These are phyloP conservation scores for Sporisorium graminicola DNA, from an alignment of 1,284 basidiomycete genomes.

Conservation along the genomic window DNA sequence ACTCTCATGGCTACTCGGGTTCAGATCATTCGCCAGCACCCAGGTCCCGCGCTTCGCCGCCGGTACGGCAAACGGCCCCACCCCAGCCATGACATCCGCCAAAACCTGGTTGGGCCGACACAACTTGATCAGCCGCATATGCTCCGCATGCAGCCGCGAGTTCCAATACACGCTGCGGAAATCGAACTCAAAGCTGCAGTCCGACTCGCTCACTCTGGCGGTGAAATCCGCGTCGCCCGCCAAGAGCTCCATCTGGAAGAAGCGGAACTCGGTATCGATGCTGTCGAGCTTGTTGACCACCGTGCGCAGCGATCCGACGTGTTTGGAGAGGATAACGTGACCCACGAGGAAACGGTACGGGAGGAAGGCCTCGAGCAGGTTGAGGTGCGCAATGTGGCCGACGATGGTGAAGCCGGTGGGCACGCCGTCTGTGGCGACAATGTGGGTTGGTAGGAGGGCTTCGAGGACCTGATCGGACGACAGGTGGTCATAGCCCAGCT, in stretches of 20 bases:
- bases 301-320: slow-evolving; percentile 79
- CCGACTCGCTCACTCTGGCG: slow-evolving; percentile 74
- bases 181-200: slow-evolving; percentile 91
- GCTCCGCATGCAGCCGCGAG: slow-evolving; percentile 90
- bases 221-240: slow-evolving; percentile 88
- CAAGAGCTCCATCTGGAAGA: slow-evolving; percentile 96
- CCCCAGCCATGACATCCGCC: slow-evolving; percentile 95
- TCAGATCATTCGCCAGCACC: slow-evolving; percentile 93
- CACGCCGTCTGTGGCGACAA: slow-evolving; percentile 74
- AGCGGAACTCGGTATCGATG: slow-evolving; percentile 88
- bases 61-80: slow-evolving; percentile 95
- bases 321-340: slow-evolving; percentile 77
- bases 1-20: slow-evolving; percentile 86
- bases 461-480: slow-evolving; percentile 47
- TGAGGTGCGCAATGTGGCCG: slow-evolving; percentile 92
- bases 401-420: slow-evolving; percentile 89
- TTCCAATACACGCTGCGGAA: slow-evolving; percentile 99
- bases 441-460: slow-evolving; percentile 28
- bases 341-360: slow-evolving; percentile 93
- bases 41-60: slow-evolving; percentile 83
- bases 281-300: slow-evolving; percentile 95
- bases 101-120: slow-evolving; percentile 78
- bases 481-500: slow-evolving; percentile 39
- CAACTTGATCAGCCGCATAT: slow-evolving; percentile 82
- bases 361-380: slow-evolving; percentile 88